phyloP scores from a whole-genome alignment of 805 yeast genomes.

The Ogataea paradorogensis region DNA sequence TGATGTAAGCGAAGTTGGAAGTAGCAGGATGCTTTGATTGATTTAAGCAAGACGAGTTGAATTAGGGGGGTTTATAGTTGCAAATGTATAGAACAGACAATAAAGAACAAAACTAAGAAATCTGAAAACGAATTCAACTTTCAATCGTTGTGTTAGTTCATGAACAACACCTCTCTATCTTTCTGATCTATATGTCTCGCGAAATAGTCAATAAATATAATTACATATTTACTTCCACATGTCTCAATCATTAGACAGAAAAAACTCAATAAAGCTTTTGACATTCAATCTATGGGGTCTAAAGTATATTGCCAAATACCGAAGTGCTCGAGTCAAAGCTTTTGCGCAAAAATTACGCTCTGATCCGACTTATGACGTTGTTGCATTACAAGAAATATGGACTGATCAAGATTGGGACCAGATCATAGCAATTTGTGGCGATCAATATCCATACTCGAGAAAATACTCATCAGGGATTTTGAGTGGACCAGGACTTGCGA shows the following conservation, averaged over 20 bases:
- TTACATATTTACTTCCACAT: no score
- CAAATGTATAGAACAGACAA: background rate
- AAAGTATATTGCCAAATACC: conserved; percentile 70
- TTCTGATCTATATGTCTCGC: background rate
- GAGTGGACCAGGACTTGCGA: conserved; percentile 89
- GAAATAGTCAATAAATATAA: background rate
- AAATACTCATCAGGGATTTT: conserved; percentile 79
- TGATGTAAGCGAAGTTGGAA: background rate
- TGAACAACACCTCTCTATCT: no score
- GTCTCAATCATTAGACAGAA: no score
- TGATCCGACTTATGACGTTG: conserved; percentile 62
- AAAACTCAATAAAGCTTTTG: conserved; percentile 42
- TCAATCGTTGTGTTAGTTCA: no score
- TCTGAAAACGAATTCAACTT: no score
- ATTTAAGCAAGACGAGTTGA: no score
- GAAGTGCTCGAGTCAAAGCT: conserved; percentile 64
- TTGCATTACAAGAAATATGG: conserved; percentile 97
- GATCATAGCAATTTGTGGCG: conserved; percentile 44
- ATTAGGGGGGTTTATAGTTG: background rate
- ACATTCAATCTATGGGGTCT: conserved; percentile 90
- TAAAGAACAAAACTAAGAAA: no score
- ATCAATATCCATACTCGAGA: conserved; percentile 60
- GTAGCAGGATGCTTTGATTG: no score
- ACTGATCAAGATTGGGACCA: conserved; percentile 77
- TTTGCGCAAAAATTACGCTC: conserved; percentile 65